Evolutionary conservation across 805 yeast genomes (phyloP).

Genomic region (Vanderwaltozyma polyspora): DNA sequence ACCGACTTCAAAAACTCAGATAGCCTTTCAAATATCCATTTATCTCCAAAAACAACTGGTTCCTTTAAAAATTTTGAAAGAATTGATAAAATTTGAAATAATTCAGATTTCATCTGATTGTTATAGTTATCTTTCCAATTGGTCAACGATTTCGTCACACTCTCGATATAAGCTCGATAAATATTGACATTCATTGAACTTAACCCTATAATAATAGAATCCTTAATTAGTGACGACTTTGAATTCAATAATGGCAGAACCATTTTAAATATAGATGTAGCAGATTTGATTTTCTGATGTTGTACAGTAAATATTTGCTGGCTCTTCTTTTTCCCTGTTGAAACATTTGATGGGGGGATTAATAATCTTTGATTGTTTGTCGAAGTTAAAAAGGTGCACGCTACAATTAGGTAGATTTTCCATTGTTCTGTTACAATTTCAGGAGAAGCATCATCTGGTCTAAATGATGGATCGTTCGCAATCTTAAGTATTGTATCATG

Average conservation of each 20-base stretch:
- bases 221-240: slow-evolving; percentile 57
- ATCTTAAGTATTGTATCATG: slow-evolving; percentile 55
- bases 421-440: slow-evolving; percentile 74
- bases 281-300: slow-evolving; percentile 87
- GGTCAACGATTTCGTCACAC: slow-evolving; percentile 48
- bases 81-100: slow-evolving; percentile 63
- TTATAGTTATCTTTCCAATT: slow-evolving; percentile 42
- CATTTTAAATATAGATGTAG: slow-evolving; percentile 78
- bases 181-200: slow-evolving; percentile 86
- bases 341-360: slow-evolving; percentile 39
- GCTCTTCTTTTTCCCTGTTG: slow-evolving; percentile 66
- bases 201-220: slow-evolving; percentile 80
- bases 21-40: slow-evolving; percentile 54
- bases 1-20: slow-evolving; percentile 51
- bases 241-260: slow-evolving; percentile 71
- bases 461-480: slow-evolving; percentile 33
- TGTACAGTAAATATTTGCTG: slow-evolving; percentile 73
- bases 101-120: slow-evolving; percentile 51
- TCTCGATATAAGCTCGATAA: slow-evolving; percentile 70
- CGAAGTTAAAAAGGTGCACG: slow-evolving; percentile 82
- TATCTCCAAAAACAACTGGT: slow-evolving; percentile 46
- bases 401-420: slow-evolving; percentile 81
- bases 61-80: slow-evolving; percentile 52
- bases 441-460: slow-evolving; percentile 37
- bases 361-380: slow-evolving; percentile 77